phyloP scores from a whole-genome alignment of 2,329 filamentous ascomycete genomes.

The Aspergillus sp. region DNA sequence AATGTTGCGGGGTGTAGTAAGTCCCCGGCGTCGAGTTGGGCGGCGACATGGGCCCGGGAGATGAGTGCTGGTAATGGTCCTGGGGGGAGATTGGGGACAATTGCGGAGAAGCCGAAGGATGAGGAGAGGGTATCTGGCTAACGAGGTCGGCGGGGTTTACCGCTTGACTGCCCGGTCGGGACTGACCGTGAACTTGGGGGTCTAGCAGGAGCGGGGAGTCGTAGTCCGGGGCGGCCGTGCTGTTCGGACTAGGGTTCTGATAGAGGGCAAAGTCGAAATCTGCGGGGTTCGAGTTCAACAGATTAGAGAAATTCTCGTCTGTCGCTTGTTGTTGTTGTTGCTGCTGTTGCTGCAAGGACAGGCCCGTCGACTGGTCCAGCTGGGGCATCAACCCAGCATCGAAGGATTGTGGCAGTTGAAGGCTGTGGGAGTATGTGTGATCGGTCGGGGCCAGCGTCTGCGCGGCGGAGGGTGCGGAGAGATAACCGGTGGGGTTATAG shows the following conservation, averaged over 20 bases:
- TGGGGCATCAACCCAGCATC: constrained; percentile 39
- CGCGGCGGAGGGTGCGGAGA: constrained; percentile 32
- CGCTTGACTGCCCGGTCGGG: constrained; percentile 41
- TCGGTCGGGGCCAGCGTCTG: constrained; percentile 35
- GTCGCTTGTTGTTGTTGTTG: constrained; percentile 13
- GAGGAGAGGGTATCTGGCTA: constrained; percentile 50
- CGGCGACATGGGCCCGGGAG: constrained; percentile 56
- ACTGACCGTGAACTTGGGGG: constrained; percentile 40
- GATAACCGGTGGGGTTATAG: constrained; percentile 37
- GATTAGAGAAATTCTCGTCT: constrained; percentile 42
- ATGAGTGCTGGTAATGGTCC: constrained; percentile 55
- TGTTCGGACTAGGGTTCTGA: constrained; percentile 35
- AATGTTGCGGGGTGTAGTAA: constrained; percentile 58
- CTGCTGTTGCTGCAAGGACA: constrained; percentile 26
- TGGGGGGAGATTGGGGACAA: constrained; percentile 50
- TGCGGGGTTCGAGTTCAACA: constrained; percentile 41
- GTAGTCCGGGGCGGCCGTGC: constrained; percentile 35
- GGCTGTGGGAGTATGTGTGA: constrained; percentile 37
- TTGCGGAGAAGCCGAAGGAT: constrained; percentile 58
- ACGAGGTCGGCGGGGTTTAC: constrained; percentile 51
- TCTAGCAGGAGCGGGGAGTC: constrained; percentile 44
- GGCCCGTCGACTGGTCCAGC: constrained; percentile 34
- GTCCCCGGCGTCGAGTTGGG: constrained; percentile 54
- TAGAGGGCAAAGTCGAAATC: constrained; percentile 45
- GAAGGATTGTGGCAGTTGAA: constrained; percentile 40